Evolutionary conservation across 2,329 filamentous ascomycete species (phyloP), one percentile per base, ranked within the genome.

Genomic region (Atkinsonella hypoxylon): DNA sequence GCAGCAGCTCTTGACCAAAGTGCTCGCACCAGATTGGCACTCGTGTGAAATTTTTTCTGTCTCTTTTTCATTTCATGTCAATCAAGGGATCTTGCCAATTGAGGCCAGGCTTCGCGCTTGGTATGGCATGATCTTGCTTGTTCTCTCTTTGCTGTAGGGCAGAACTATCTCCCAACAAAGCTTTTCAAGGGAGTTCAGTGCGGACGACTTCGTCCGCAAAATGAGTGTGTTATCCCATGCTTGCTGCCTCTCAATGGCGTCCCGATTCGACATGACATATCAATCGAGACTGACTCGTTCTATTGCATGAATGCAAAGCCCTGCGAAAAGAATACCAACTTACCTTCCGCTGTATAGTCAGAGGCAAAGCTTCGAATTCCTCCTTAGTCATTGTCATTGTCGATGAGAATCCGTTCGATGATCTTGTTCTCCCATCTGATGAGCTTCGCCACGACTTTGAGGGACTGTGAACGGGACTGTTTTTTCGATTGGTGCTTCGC

Each of bases 331-430:
- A 46, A 11, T 31, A 38, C 17, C 15, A 38, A 68, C 76, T 70
- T 66, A 81, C 77, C 68, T 81, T 81, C 64, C 77, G 70, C 59
- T 75, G 70, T 49, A 81, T 70, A 15, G 75, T 75, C 22, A 73
- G 73, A 18, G 77, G 77, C 11, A 80, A 65, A 40, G 71, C 70
- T 55, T 78, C 73, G 53, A 77, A 78, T 48, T 70, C 67, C 32
- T 66, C 60, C 53, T 57, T 67, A 1, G 68, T 69, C 55, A 69
- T 66, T 20, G 54, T 55, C 45, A 55, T 57, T 31, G 62, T 61
- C 39, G 61, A 60, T 46, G 60, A 54, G n/a, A 54, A 55, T 48
- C 52, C 56, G n/a, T 59, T 56, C 26, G 55, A 51, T 13, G 55
- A 48, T 26, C 53, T 48, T 20, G 52, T 49, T 39, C 46, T 51